Evolutionary conservation across 2,329 filamentous ascomycete genomes (phyloP).

Genomic region (Tolypocladium tundrense): DNA sequence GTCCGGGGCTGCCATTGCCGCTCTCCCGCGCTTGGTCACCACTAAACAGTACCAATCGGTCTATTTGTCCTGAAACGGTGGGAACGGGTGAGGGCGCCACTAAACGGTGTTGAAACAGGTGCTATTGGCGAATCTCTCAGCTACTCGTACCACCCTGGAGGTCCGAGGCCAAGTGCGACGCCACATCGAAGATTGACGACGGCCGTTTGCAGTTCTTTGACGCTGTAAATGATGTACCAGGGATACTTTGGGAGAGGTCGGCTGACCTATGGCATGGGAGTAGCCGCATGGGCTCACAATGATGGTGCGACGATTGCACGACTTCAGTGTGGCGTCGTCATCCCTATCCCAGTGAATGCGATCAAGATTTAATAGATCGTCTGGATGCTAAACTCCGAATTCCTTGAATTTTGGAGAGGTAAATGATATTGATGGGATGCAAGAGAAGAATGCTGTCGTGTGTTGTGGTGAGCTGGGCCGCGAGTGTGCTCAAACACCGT

Average conservation of each 20-base stretch:
- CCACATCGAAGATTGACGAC: neutral
- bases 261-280: neutral
- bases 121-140: neutral
- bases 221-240: neutral
- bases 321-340: neutral
- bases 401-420: no score
- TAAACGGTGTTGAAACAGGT: neutral
- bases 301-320: neutral
- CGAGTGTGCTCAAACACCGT: no score
- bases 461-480: no score
- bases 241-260: neutral
- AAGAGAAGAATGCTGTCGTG: no score
- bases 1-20: neutral
- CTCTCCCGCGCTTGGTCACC: neutral
- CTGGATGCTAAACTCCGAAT: neutral
- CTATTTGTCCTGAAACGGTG: neutral
- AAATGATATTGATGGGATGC: no score
- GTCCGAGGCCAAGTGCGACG: neutral
- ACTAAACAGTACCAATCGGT: neutral
- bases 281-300: neutral
- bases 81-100: neutral
- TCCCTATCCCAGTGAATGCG: neutral
- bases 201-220: neutral
- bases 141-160: neutral
- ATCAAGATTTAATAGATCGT: neutral